Conservation (phyloP, 2,329 filamentous ascomycete genomes). For the Periconia digitata region DNA sequence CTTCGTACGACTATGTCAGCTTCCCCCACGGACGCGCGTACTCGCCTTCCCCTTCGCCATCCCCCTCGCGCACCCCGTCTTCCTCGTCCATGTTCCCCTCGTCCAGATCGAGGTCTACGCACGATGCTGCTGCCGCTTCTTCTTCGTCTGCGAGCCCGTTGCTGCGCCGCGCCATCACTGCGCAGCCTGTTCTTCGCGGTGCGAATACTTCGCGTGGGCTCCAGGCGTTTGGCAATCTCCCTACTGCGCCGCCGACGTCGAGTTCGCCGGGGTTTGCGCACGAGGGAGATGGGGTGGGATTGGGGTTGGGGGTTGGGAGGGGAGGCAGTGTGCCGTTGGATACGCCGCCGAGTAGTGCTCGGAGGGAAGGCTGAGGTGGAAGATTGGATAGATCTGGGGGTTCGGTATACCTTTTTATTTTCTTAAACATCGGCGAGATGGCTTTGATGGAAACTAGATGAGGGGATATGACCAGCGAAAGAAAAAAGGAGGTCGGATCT, state of each 20-base stretch:
- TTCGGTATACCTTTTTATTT: too few relatives aligned
- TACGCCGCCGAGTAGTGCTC: conserved; percentile 30
- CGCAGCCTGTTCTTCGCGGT: background rate
- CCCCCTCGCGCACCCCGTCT: conserved; percentile 12
- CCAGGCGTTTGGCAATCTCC: too few relatives aligned
- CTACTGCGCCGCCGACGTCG: conserved; percentile 21
- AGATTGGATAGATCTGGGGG: too few relatives aligned
- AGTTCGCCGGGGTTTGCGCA: conserved; percentile 19
- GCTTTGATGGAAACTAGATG: too few relatives aligned
- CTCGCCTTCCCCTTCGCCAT: conserved; percentile 19
- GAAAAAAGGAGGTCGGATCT: too few relatives aligned
- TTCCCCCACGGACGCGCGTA: conserved; percentile 21
- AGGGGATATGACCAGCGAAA: too few relatives aligned
- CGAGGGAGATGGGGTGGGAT: background rate
- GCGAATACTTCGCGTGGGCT: too few relatives aligned
- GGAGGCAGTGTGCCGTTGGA: conserved; percentile 21
- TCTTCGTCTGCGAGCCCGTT: conserved; percentile 36
- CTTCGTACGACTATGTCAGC: conserved; percentile 29
- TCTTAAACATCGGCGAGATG: too few relatives aligned
- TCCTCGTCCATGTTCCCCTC: conserved; percentile 22
- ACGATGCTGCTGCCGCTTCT: conserved; percentile 5
- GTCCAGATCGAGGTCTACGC: conserved; percentile 7
- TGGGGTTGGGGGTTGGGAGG: conserved; percentile 9
- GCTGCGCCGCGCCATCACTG: conserved; percentile 26
- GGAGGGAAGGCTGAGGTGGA: conserved; percentile 7